These are phyloP conservation scores for Hanseniaspora thailandica DNA, from an alignment of 805 yeast species.

Conservation along the genomic window DNA sequence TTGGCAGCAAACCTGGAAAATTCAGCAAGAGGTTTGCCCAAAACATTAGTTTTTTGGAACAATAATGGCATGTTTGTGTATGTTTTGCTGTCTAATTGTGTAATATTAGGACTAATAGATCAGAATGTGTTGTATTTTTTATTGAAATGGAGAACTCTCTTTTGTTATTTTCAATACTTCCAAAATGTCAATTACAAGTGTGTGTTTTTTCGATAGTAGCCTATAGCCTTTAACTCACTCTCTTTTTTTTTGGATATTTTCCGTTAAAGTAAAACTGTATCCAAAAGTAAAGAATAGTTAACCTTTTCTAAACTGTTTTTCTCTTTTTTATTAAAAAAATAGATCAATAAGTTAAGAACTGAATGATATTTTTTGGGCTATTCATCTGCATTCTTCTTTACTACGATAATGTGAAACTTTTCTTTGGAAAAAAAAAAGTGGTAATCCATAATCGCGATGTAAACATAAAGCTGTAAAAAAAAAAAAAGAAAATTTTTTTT, in stretches of 20 bases:
- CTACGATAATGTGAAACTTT: neutral
- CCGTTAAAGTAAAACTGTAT: too few species aligned
- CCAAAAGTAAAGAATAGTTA: too few species aligned
- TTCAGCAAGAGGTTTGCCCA: slow-evolving; percentile 36
- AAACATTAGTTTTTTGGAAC: slow-evolving; percentile 23
- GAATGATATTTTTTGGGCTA: neutral
- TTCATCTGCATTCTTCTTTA: neutral
- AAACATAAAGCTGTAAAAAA: neutral
- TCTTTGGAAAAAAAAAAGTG: too few species aligned
- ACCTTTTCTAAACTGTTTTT: too few species aligned
- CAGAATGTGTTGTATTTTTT: neutral
- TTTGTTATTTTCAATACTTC: neutral
- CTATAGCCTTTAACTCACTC: neutral
- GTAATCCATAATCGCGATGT: neutral
- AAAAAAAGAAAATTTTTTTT: too few species aligned
- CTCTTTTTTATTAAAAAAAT: too few species aligned
- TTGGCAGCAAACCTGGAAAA: slow-evolving; percentile 49
- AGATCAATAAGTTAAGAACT: neutral
- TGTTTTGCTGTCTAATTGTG: neutral
- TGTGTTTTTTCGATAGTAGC: neutral
- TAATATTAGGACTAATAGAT: neutral
- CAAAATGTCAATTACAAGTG: neutral
- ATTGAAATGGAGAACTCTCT: neutral
- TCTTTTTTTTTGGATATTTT: neutral
- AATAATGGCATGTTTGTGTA: slow-evolving; percentile 22